Conservation (phyloP, 1,284 basidiomycete species). For the Fistulinella staudtii region DNA sequence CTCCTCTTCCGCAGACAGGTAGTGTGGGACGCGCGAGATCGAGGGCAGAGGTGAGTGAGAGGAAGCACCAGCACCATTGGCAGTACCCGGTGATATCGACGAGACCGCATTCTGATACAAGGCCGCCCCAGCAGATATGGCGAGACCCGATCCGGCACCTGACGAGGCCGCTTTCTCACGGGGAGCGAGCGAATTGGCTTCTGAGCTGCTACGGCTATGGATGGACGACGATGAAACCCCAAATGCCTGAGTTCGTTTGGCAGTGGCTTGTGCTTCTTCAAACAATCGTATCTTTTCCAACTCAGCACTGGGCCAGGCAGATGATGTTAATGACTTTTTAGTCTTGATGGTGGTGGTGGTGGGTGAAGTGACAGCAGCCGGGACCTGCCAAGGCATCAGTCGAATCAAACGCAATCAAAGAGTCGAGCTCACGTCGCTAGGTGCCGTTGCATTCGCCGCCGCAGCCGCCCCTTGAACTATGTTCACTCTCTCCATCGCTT, state of each 20-base stretch:
- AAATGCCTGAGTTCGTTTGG: conserved; percentile 44
- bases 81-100: conserved; percentile 29
- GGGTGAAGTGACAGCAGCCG: conserved; percentile 2
- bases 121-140: conserved; percentile 40
- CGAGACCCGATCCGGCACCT: conserved; percentile 5
- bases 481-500: conserved; percentile 60
- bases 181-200: conserved; percentile 15
- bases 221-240: conserved; percentile 24
- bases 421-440: conserved; percentile 22
- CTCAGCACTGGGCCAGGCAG: conserved; percentile 62
- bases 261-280: conserved; percentile 61
- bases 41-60: conserved; percentile 27
- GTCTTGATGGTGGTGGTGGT: conserved; percentile 23
- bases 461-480: conserved; percentile 46
- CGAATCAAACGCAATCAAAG: background rate
- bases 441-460: conserved; percentile 26
- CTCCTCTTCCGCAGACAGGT: conserved; percentile 48
- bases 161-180: conserved; percentile 16
- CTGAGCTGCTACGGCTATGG: conserved; percentile 34
- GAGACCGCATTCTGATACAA: conserved; percentile 46
- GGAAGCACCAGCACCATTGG: background rate
- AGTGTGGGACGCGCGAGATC: conserved; percentile 37
- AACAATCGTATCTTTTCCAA: conserved; percentile 69
- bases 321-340: too few species aligned
- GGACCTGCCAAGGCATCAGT: conserved; percentile 7